These are phyloP conservation scores for Ogataea saltuana DNA, from an alignment of 805 yeast species.

Conservation along the genomic window DNA sequence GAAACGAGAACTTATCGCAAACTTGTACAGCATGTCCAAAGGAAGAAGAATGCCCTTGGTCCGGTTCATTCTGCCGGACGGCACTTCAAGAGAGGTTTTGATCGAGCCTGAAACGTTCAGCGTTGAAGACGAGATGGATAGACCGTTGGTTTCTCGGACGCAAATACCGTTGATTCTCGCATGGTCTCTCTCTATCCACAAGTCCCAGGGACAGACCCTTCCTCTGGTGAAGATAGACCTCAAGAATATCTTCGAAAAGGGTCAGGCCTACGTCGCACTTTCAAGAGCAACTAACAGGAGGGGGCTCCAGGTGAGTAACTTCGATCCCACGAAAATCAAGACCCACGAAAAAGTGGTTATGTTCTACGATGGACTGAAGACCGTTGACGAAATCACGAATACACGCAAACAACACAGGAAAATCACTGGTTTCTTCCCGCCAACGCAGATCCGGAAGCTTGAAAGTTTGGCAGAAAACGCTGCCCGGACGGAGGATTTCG, in stretches of 20 bases:
- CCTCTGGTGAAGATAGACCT: constrained; percentile 78
- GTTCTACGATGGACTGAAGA: constrained; percentile 58
- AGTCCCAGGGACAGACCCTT: constrained; percentile 92
- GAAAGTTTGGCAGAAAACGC: constrained; percentile 14
- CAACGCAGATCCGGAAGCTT: constrained; percentile 12
- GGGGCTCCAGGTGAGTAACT: constrained; percentile 81
- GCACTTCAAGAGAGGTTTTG: constrained; percentile 69
- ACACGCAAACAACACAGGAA: background rate
- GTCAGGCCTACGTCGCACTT: constrained; percentile 95
- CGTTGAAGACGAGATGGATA: constrained; percentile 71
- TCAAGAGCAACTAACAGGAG: constrained; percentile 80
- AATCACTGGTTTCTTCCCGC: constrained; percentile 2
- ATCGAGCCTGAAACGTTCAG: constrained; percentile 84
- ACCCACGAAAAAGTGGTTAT: constrained; percentile 70
- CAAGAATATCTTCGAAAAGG: constrained; percentile 75
- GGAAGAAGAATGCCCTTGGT: constrained; percentile 70
- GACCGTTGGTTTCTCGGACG: constrained; percentile 64
- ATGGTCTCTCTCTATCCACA: constrained; percentile 95
- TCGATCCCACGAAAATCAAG: constrained; percentile 59
- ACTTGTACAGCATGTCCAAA: constrained; percentile 45
- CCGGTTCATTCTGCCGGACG: constrained; percentile 69
- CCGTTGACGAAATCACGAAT: constrained; percentile 36
- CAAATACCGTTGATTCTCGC: constrained; percentile 92
- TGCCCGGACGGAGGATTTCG: constrained; percentile 20
- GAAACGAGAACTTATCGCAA: constrained; percentile 47